A percentile compares a stretch with the other conserved stretches of the same genome.
These are phyloP conservation scores for Stereum hirsutum DNA, from an alignment of 1,284 basidiomycete species.

Conservation along the genomic window DNA sequence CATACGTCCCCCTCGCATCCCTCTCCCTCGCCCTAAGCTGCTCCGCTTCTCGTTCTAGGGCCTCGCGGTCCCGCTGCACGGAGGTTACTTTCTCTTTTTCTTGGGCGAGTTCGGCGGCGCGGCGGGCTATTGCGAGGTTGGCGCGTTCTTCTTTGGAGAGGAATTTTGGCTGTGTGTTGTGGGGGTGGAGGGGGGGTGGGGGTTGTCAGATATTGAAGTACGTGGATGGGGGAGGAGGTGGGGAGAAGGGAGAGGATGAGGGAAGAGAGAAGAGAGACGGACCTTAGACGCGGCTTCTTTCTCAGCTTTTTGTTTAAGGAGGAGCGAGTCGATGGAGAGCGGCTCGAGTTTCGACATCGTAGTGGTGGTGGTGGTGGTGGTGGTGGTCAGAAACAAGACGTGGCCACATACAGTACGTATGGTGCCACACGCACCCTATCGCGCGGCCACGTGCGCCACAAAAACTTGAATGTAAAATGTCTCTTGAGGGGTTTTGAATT, in stretches of 20 bases:
- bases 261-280: constrained; percentile 4
- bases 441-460: not conserved
- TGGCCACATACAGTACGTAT: not conserved
- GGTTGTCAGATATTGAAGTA: too few relatives aligned
- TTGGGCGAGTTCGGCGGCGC: constrained; percentile 69
- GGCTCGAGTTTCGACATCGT: constrained; percentile 45
- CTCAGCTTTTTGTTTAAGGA: constrained; percentile 81
- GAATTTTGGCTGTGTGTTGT: constrained; percentile 87
- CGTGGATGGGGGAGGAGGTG: too few relatives aligned
- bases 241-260: too few relatives aligned
- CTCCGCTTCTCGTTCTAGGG: constrained; percentile 69
- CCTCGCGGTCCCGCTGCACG: constrained; percentile 47
- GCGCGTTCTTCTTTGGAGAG: constrained; percentile 83
- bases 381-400: constrained; percentile 10
- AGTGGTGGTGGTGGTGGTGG: constrained; percentile 12
- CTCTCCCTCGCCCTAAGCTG: constrained; percentile 41
- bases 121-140: constrained; percentile 79
- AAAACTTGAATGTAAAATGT: too few relatives aligned
- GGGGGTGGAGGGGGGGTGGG: too few relatives aligned
- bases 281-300: constrained; percentile 87
- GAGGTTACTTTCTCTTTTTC: constrained; percentile 57
- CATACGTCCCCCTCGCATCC: constrained; percentile 22
- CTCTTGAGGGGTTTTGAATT: too few relatives aligned
- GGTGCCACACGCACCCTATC: too few relatives aligned
- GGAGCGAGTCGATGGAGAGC: constrained; percentile 75